A percentile compares a stretch with the other conserved stretches of the same genome.
These are phyloP conservation scores for Clitopilus passeckerianus DNA, from an alignment of 768 basidiomycete genomes.

Conservation along the genomic window DNA sequence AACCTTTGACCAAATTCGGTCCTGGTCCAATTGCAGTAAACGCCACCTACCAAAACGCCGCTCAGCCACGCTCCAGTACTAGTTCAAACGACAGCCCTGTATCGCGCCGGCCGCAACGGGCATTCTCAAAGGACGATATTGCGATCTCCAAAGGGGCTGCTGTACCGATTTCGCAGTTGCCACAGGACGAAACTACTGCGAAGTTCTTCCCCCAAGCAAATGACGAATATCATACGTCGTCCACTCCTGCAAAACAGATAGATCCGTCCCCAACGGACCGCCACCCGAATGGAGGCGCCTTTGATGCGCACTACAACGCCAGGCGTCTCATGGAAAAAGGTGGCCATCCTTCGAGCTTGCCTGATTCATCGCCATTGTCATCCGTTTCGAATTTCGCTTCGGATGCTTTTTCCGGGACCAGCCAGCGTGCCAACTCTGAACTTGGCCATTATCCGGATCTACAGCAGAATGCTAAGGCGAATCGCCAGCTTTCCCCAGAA, in stretches of 20 bases:
- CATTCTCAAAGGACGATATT: conserved; percentile 57
- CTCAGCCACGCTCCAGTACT: conserved; percentile 54
- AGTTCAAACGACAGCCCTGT: conserved; percentile 34
- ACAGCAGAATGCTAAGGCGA: conserved; percentile 31
- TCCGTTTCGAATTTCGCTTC: conserved; percentile 41
- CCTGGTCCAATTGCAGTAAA: conserved; percentile 19
- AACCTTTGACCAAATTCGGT: conserved; percentile 37
- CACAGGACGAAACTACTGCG: conserved; percentile 48
- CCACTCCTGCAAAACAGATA: conserved; percentile 53
- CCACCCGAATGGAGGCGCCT: conserved; percentile 20
- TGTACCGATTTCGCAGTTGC: conserved; percentile 52
- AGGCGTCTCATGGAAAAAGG: conserved; percentile 36
- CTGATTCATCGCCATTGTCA: conserved; percentile 59
- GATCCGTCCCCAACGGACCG: conserved; percentile 44
- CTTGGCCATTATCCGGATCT: conserved; percentile 77
- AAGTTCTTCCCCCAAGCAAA: conserved; percentile 53
- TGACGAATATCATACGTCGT: conserved; percentile 34
- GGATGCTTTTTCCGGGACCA: conserved; percentile 23
- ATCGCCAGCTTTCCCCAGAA: conserved; percentile 50
- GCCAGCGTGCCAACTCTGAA: conserved; percentile 72
- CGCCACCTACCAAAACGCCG: conserved; percentile 20
- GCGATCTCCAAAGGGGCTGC: conserved; percentile 40
- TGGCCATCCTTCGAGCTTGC: conserved; percentile 45
- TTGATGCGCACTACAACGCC: conserved; percentile 32
- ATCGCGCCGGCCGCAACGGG: conserved; percentile 33